phyloP scores from a whole-genome alignment of 1,284 basidiomycete species.

The Boletellus sp. region DNA sequence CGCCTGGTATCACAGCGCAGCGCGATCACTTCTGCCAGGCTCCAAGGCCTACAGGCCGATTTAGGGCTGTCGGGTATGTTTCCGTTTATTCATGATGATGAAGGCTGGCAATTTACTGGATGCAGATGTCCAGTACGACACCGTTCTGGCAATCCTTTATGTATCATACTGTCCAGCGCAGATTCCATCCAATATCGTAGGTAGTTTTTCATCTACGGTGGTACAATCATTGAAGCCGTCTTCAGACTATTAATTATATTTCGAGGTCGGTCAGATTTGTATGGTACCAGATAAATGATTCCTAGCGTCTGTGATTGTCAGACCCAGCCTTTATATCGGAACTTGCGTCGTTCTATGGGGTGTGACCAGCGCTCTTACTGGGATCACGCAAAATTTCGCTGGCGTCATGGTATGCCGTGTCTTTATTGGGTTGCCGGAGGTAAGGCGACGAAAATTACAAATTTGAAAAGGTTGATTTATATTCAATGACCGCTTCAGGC shows the following conservation, averaged over 20 bases:
- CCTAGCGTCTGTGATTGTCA: conserved; percentile 19
- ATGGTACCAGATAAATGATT: not conserved
- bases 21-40: too few relatives aligned
- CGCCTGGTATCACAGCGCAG: too few relatives aligned
- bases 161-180: conserved; percentile 60
- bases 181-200: conserved; percentile 63
- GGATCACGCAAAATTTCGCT: conserved; percentile 50
- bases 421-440: conserved; percentile 63
- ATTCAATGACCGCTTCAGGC: conserved; percentile 35
- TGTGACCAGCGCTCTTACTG: conserved; percentile 57
- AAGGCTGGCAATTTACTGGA: too few relatives aligned
- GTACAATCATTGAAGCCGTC: not conserved
- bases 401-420: conserved; percentile 58
- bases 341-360: conserved; percentile 62
- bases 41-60: too few relatives aligned
- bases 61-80: too few relatives aligned
- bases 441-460: conserved; percentile 8
- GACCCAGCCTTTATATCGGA: conserved; percentile 63
- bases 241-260: conserved; percentile 48
- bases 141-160: conserved; percentile 51
- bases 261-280: conserved; percentile 35
- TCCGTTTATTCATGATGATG: too few relatives aligned
- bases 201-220: conserved; percentile 4
- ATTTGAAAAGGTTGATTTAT: not conserved
- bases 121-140: conserved; percentile 45